Evolutionary conservation across 2,329 filamentous ascomycete genomes (phyloP), one percentile per base, ranked within the genome.

Genomic region (Pseudogymnoascus sp.): DNA sequence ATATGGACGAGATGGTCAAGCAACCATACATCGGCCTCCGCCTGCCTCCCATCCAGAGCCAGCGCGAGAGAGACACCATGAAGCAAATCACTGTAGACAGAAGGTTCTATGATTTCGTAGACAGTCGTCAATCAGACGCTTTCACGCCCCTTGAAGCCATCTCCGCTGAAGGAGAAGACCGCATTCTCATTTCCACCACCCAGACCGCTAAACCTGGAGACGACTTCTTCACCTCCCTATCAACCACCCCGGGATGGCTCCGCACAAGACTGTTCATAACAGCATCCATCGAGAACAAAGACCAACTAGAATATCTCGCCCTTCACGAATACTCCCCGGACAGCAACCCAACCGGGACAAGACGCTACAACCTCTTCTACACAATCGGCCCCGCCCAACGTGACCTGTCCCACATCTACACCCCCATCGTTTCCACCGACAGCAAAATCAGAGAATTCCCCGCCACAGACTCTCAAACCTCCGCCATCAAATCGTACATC

Each of bases 171-270:
- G 81, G 83, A 61, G 79, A 81, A 62, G 84, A 83, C 4, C 82
- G 83, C 65, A 81, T 88, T 14, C 78, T 90, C 22, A 78, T 91
- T 2, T 81, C 84, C 1, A 83, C 89, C 1, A 82, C 84, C 59
- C 77, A 89, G 6, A 80, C 78, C 1, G 83, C 22, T 81, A 88
- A 50, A 79, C 87, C 62, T 75, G 77, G 82, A 31, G 84, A 92
- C 65, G 90, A 95, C 73, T 90, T 95, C 72, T 80, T 88, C 19
- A 79, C 81, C 2, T 82, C 92, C 82, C 73, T 96, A 64, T 79
- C 87, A 65, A 88, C 88, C 70, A 82, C 93, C 0, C 88, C 89
- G 0, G 91, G 91, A 3, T 96, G 91, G 90, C 76, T 89, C 64
- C 85, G 91, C 38, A 88, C 88, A 14, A 82, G 91, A 40, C 77